A percentile compares a stretch with the other conserved stretches of the same genome.
phyloP scores from a whole-genome alignment of 2,329 filamentous ascomycete genomes.

The Diaporthe aspalathi region DNA sequence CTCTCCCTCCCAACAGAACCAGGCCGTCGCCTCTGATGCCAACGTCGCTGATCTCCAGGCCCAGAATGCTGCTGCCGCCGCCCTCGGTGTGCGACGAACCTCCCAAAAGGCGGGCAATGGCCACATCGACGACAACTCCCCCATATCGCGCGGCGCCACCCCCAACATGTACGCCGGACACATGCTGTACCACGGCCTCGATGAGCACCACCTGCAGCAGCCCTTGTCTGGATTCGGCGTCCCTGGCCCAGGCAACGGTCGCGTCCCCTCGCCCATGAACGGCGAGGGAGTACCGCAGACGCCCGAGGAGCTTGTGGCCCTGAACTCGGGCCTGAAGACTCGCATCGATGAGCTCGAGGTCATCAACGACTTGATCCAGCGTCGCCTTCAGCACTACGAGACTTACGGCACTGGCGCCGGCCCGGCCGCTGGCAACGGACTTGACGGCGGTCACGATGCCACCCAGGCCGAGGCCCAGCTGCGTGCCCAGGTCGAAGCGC shows the following conservation, averaged over 20 bases:
- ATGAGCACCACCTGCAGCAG: conserved; percentile 75
- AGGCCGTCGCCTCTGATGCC: conserved; percentile 55
- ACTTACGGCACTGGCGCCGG: conserved; percentile 70
- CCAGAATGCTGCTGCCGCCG: conserved; percentile 64
- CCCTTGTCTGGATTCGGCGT: conserved; percentile 62
- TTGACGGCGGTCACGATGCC: conserved; percentile 65
- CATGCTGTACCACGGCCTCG: conserved; percentile 83
- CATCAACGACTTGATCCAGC: conserved; percentile 86
- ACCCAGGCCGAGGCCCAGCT: conserved; percentile 70
- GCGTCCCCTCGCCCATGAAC: conserved; percentile 60
- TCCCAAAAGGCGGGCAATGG: conserved; percentile 80
- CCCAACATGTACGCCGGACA: conserved; percentile 80
- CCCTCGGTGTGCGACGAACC: conserved; percentile 65
- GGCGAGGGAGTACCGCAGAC: conserved; percentile 78
- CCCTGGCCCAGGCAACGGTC: conserved; percentile 63
- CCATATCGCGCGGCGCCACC: conserved; percentile 82
- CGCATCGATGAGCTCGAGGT: conserved; percentile 95
- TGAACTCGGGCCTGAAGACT: conserved; percentile 91
- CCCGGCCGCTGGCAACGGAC: conserved; percentile 30
- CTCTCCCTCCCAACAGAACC: conserved; percentile 47
- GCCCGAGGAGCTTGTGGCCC: conserved; percentile 82
- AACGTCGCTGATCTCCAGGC: conserved; percentile 71
- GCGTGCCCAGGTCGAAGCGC: conserved; percentile 64
- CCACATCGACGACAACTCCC: conserved; percentile 80
- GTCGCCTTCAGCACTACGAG: conserved; percentile 78